Percentiles rank a stretch among this genome's conserved stretches.
Conservation (phyloP, 768 basidiomycete species). For the Rhodotorula toruloides region DNA sequence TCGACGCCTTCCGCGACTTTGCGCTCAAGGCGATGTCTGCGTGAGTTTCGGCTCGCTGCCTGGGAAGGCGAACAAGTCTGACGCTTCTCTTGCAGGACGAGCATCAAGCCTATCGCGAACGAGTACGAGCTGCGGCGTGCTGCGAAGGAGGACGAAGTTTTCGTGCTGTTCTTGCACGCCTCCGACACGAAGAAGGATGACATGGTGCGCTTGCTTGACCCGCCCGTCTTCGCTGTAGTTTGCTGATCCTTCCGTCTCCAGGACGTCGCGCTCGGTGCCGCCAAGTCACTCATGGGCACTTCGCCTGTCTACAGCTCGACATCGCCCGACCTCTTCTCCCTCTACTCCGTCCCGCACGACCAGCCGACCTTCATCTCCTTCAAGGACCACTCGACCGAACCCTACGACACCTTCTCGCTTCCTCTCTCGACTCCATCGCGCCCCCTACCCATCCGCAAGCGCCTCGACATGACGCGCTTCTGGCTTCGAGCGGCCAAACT, state of each 20-base stretch:
- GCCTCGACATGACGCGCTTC: slow-evolving; percentile 24
- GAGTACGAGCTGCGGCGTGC: slow-evolving; percentile 29
- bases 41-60: slow-evolving; percentile 51
- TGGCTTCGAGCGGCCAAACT: slow-evolving; percentile 70
- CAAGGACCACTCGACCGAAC: slow-evolving; percentile 60
- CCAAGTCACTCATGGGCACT: slow-evolving; percentile 54
- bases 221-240: not conserved
- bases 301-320: slow-evolving; percentile 52
- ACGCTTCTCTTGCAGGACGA: slow-evolving; percentile 1
- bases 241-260: slow-evolving; percentile 34
- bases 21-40: slow-evolving; percentile 66
- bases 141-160: slow-evolving; percentile 51
- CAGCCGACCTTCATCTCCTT: slow-evolving; percentile 57
- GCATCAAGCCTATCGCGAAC: slow-evolving; percentile 10
- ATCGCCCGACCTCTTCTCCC: slow-evolving; percentile 47
- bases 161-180: slow-evolving; percentile 58
- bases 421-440: slow-evolving; percentile 21
- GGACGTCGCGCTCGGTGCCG: slow-evolving; percentile 54
- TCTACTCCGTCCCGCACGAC: slow-evolving; percentile 28
- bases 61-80: accelerated
- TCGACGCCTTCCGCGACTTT: slow-evolving; percentile 68
- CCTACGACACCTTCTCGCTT: slow-evolving; percentile 41
- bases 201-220: not conserved
- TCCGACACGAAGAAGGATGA: not conserved
- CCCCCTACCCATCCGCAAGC: slow-evolving; percentile 33